phyloP scores from a whole-genome alignment of 169 alveolate species.

The Amoebophrya sp. region DNA sequence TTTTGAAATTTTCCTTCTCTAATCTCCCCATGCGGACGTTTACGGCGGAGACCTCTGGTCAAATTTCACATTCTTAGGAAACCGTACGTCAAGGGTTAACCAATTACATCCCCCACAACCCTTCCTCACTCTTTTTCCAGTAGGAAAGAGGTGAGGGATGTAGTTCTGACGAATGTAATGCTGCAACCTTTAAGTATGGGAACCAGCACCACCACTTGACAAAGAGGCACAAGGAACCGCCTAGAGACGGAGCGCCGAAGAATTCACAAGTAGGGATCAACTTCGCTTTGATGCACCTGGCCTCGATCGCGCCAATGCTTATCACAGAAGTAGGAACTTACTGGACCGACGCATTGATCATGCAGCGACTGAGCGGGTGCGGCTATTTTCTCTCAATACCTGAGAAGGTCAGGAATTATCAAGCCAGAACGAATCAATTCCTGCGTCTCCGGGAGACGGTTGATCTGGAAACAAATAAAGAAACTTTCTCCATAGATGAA shows the following conservation, averaged over 20 bases:
- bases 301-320: neutral
- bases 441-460: neutral
- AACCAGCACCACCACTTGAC: neutral
- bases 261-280: neutral
- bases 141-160: too few relatives aligned
- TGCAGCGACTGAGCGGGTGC: neutral
- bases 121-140: too few relatives aligned
- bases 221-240: neutral
- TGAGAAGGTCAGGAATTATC: neutral
- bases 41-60: neutral
- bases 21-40: neutral
- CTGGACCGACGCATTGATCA: neutral
- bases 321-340: neutral
- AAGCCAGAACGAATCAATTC: neutral
- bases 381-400: neutral
- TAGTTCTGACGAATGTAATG: too few relatives aligned
- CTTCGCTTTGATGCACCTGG: neutral
- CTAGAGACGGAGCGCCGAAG: neutral
- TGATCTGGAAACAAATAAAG: too few relatives aligned
- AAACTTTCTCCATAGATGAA: too few relatives aligned
- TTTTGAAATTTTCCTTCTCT: too few relatives aligned
- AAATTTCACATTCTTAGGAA: neutral
- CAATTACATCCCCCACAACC: too few relatives aligned
- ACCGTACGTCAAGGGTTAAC: too few relatives aligned
- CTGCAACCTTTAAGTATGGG: too few relatives aligned